These are phyloP conservation scores for Hymenochaete sp. DNA, from an alignment of 1,284 basidiomycete genomes.

Conservation along the genomic window DNA sequence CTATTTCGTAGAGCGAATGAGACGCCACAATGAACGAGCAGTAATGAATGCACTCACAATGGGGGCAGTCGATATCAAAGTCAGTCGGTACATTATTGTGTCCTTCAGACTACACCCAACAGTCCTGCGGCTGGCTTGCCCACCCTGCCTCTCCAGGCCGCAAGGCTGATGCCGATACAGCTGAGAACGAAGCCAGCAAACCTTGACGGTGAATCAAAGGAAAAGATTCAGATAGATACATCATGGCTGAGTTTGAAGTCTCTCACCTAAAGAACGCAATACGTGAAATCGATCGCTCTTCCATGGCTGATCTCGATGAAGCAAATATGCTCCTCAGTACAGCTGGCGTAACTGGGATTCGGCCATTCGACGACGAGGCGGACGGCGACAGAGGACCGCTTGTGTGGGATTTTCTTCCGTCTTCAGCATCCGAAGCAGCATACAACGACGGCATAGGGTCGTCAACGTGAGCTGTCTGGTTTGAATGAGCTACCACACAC, in stretches of 20 bases:
- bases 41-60: no score
- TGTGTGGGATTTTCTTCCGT: constrained; percentile 11
- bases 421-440: background rate
- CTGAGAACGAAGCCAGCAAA: constrained; percentile 74
- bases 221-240: constrained; percentile 5
- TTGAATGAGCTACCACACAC: constrained; percentile 2
- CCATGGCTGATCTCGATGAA: constrained; percentile 65
- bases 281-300: constrained; percentile 72
- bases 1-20: no score
- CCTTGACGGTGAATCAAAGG: constrained; percentile 28
- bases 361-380: constrained; percentile 33
- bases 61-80: no score
- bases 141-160: constrained; percentile 58
- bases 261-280: constrained; percentile 73
- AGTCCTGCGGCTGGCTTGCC: constrained; percentile 50
- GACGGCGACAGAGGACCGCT: constrained; percentile 22
- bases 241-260: constrained; percentile 7
- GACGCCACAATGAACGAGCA: no score
- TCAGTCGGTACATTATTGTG: no score
- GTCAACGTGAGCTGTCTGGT: background rate
- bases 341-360: constrained; percentile 73
- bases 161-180: constrained; percentile 66
- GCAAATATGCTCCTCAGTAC: constrained; percentile 74
- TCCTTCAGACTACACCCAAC: constrained; percentile 46
- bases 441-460: constrained; percentile 10